A percentile compares a stretch with the other conserved stretches of the same genome.
These are phyloP conservation scores for Magnusiomyces magnusii DNA, from an alignment of 1,139 yeast species.

Conservation along the genomic window DNA sequence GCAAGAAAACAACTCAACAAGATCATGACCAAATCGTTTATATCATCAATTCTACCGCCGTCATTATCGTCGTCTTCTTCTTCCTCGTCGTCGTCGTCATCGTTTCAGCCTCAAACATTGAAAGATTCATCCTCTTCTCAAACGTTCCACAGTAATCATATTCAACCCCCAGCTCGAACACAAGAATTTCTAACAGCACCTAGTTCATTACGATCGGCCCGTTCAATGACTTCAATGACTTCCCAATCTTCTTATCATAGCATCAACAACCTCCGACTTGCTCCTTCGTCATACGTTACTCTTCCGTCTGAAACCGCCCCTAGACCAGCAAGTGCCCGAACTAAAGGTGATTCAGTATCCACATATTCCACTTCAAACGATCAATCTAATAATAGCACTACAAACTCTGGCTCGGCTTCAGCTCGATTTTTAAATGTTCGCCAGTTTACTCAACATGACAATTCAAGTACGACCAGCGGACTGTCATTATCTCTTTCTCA, in stretches of 20 bases:
- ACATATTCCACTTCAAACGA: no score
- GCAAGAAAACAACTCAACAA: slow-evolving; percentile 16
- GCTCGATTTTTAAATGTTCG: not conserved
- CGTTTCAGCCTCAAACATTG: not conserved
- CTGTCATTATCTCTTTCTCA: not conserved
- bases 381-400: no score
- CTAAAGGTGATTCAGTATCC: no score
- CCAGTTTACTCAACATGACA: slow-evolving; percentile 4
- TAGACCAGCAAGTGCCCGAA: no score
- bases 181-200: not conserved
- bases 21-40: slow-evolving; percentile 17
- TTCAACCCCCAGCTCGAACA: not conserved
- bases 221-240: not conserved
- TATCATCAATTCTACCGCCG: slow-evolving; percentile 18
- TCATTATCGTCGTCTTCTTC: slow-evolving; percentile 13
- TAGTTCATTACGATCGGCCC: not conserved
- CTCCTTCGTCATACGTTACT: no score
- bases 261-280: no score
- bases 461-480: slow-evolving; percentile 2
- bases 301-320: no score
- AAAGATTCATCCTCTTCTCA: not conserved
- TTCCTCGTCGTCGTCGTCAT: slow-evolving; percentile 13
- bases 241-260: no score
- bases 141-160: not conserved
- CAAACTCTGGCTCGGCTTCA: not conserved